A percentile compares a stretch with the other conserved stretches of the same genome.
Conservation (phyloP, 2,329 filamentous ascomycete species). For the Apiospora hydei region DNA sequence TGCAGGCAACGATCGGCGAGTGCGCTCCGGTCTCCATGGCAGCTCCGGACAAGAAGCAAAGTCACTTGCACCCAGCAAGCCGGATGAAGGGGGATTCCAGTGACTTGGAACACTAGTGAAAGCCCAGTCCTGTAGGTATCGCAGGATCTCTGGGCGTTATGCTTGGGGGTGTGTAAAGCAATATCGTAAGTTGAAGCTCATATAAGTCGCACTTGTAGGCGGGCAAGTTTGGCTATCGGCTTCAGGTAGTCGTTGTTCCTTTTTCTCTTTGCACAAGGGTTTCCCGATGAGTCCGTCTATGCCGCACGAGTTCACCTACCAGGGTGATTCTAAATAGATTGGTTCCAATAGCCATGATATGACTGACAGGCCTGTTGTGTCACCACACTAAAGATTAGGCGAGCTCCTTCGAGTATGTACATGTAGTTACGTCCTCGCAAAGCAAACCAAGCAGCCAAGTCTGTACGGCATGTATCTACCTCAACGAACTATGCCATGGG, state of each 20-base stretch:
- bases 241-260: not conserved
- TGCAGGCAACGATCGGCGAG: not conserved
- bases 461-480: not conserved
- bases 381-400: constrained; percentile 14
- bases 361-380: constrained; percentile 18
- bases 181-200: not conserved
- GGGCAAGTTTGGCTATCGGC: not conserved
- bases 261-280: not conserved
- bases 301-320: not conserved
- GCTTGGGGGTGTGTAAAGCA: not conserved
- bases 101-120: constrained; percentile 12
- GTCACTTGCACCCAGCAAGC: not conserved
- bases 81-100: constrained; percentile 4
- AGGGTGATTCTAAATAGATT: constrained; percentile 15
- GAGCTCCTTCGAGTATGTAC: not conserved
- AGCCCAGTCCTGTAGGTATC: constrained; percentile 1
- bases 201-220: not conserved
- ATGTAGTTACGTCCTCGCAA: not conserved
- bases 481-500: not conserved
- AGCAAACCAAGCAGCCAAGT: not conserved
- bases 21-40: not conserved
- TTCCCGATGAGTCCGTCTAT: not conserved
- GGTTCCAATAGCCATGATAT: constrained; percentile 1
- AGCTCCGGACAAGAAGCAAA: not conserved
- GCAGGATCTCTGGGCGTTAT: not conserved